Base-by-base conservation (phyloP, 225 moss, liverwort and hornwort genomes). In the Bryum argenteum region DNA sequence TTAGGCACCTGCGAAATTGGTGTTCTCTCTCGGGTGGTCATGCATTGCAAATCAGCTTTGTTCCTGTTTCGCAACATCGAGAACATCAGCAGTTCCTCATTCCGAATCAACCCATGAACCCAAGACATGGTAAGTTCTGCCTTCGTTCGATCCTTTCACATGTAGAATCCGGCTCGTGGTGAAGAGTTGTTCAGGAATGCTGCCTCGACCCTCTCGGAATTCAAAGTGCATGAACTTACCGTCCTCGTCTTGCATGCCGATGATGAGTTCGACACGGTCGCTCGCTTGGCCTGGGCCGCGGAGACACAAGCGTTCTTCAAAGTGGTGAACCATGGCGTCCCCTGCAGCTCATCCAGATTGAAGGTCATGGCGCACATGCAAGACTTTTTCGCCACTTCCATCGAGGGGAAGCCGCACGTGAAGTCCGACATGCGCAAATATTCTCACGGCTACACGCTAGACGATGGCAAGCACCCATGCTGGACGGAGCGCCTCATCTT, bases 241-340 rank as follows among this genome's bases (percentile, higher is more conserved):
- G 59, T 65, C 57, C 52, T 77, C 7, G 71, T 71, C 40, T 65
- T 77, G 33, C 33, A 64, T 37, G 11, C 2, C 8, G 12, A 19
- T 33, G 1, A 4, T 13, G 26, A 14, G 8, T 1, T 28, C 5
- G 59, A 59, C 1, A 16, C 23, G 28, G 4, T 65, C 0, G 0
- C 42, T 0, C 11, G 6, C 13, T 43, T 72, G 33, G 78, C 59
- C 0, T 0, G 4, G 11, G 77, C 77, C 0, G 71, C 71, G 41
- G 53, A 78, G 66, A 66, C 60, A 22, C 66, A 66, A 60, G 77
- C 71, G 2, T 66, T 78, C 37, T 60, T 72, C 77, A 72, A 71
- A 52, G 77, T 78, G 37, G 66, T 44, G 66, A 72, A 72, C 71
- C 77, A 78, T 14, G 77, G 66, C 21, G 66, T 77, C 71, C 71